Percentiles rank a stretch among this genome's conserved stretches.
Evolutionary conservation across 106 monocot genomes (phyloP).

Genomic region (Narthecium ossifragum): DNA sequence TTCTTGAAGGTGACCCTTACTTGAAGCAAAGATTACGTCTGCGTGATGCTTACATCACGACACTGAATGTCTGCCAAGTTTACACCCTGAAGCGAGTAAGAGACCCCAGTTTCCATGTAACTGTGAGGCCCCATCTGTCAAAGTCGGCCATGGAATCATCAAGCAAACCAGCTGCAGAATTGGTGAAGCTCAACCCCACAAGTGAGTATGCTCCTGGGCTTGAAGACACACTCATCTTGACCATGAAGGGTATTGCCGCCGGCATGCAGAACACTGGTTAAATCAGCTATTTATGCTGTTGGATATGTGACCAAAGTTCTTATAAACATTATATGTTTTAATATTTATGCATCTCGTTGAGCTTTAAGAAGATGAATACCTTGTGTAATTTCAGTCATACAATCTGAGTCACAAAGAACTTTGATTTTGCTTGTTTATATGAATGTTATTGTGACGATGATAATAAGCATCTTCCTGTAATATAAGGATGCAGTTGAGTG

Average conservation of each 20-base stretch:
- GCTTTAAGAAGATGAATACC: too few species aligned
- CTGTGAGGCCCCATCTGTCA: constrained; percentile 34
- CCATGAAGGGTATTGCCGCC: constrained; percentile 97
- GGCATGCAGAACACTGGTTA: constrained; percentile 95
- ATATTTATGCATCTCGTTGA: too few species aligned
- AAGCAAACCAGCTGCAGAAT: constrained; percentile 53
- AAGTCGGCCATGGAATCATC: constrained; percentile 21
- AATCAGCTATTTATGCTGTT: too few species aligned
- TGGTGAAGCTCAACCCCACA: constrained; percentile 79
- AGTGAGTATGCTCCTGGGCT: constrained; percentile 86
- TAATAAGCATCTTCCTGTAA: too few species aligned
- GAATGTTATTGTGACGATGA: too few species aligned
- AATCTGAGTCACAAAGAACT: too few species aligned
- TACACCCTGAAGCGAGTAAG: constrained; percentile 51
- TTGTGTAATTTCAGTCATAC: too few species aligned
- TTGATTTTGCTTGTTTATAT: too few species aligned
- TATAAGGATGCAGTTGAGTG: too few species aligned
- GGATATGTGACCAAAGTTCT: too few species aligned
- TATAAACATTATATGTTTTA: too few species aligned
- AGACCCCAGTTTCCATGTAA: constrained; percentile 41
- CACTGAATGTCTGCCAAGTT: constrained; percentile 52
- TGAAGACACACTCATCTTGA: constrained; percentile 88
- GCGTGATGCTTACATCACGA: constrained; percentile 48
- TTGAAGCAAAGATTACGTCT: constrained; percentile 47
- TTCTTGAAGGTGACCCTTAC: constrained; percentile 57